phyloP scores from a whole-genome alignment of 2,329 filamentous ascomycete species.

The Alternaria viburni region DNA sequence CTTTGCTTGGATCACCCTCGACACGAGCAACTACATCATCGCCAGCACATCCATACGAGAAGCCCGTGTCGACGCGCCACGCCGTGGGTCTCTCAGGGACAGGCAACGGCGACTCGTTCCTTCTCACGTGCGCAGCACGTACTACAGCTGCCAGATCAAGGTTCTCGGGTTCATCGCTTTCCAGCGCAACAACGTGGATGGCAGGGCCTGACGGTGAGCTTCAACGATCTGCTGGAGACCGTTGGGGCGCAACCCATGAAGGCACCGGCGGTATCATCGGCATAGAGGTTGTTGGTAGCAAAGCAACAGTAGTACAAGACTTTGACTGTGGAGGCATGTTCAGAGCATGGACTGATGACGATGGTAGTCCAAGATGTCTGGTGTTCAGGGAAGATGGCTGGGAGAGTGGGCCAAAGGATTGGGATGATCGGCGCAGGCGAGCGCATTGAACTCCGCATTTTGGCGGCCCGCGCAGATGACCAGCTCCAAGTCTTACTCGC shows the following conservation, averaged over 20 bases:
- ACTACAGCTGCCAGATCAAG: constrained; percentile 76
- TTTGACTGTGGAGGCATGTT: constrained; percentile 92
- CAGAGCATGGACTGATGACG: constrained; percentile 73
- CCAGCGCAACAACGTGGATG: constrained; percentile 67
- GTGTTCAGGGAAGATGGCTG: constrained; percentile 60
- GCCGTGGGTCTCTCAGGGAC: constrained; percentile 74
- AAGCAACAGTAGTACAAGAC: constrained; percentile 71
- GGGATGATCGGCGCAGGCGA: constrained; percentile 1
- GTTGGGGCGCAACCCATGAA: constrained; percentile 77
- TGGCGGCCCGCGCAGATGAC: not conserved
- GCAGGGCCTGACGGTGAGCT: constrained; percentile 76
- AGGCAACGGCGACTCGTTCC: constrained; percentile 88
- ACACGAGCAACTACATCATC: not conserved
- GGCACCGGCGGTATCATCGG: constrained; percentile 88
- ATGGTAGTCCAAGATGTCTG: constrained; percentile 63
- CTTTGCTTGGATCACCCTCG: constrained; percentile 51
- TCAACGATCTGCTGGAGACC: constrained; percentile 72
- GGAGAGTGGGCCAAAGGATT: constrained; percentile 27
- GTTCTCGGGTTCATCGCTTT: constrained; percentile 62
- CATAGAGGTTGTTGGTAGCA: constrained; percentile 66
- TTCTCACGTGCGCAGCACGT: constrained; percentile 72
- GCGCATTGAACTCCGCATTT: not conserved
- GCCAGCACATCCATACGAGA: not conserved
- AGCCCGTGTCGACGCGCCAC: constrained; percentile 30
- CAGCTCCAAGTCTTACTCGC: not conserved